phyloP scores from a whole-genome alignment of 495 filamentous ascomycete genomes.

The Aspergillus heteromorphus region DNA sequence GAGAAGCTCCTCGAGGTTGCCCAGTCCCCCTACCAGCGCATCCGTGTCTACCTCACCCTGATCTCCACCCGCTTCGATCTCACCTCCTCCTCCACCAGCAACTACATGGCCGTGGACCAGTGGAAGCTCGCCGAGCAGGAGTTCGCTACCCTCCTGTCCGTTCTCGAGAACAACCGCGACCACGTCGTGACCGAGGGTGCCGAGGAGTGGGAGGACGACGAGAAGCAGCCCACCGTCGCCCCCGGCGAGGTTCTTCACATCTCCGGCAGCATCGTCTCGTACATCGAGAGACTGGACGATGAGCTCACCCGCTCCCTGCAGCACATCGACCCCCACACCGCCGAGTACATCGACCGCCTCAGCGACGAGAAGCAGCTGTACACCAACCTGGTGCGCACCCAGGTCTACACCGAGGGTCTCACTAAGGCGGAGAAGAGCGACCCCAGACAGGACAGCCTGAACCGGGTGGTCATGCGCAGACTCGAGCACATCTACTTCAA shows the following conservation, averaged over 20 bases:
- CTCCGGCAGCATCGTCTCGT: constrained; percentile 89
- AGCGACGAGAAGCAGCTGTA: constrained; percentile 90
- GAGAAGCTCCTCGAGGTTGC: constrained; percentile 91
- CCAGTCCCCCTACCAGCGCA: constrained; percentile 84
- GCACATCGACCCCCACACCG: constrained; percentile 95
- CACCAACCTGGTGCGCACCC: constrained; percentile 77
- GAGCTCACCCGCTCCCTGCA: constrained; percentile 95
- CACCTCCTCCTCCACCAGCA: constrained; percentile 67
- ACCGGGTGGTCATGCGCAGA: constrained; percentile 87
- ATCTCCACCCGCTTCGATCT: constrained; percentile 95
- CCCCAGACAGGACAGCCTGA: constrained; percentile 71
- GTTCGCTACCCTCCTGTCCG: constrained; percentile 65
- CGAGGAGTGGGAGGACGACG: constrained; percentile 99
- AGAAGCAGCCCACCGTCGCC: constrained; percentile 72
- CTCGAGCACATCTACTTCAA: constrained; percentile 99
- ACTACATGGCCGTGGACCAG: constrained; percentile 90
- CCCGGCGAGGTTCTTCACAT: constrained; percentile 75
- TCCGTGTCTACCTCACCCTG: constrained; percentile 85
- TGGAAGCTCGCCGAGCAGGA: constrained; percentile 94
- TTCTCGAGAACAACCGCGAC: constrained; percentile 71
- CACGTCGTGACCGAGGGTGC: constrained; percentile 83
- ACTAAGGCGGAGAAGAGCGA: constrained; percentile 66
- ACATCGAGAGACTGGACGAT: constrained; percentile 92
- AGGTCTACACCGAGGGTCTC: constrained; percentile 82
- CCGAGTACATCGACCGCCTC: constrained; percentile 94